Base-by-base conservation (phyloP, 1,284 basidiomycete genomes). In the Wolfiporia cocos region DNA sequence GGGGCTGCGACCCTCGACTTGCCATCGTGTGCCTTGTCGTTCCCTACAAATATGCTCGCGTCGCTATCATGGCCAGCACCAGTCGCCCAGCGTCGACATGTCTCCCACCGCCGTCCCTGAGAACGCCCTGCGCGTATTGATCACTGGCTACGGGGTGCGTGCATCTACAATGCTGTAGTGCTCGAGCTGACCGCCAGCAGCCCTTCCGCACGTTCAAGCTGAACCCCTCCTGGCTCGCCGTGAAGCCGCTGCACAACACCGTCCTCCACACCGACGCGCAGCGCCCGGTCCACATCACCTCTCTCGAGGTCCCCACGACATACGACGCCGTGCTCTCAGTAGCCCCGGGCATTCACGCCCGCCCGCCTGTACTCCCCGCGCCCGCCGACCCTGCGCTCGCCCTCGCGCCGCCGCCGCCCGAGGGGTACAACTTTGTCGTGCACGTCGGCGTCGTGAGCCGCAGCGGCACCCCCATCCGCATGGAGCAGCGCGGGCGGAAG, bases 341-440 rank as follows among this genome's bases (percentile, higher is more conserved):
- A 30, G 66, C 78, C 0, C 79, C 81, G 3, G 66, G 69, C 7
- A 55, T 83, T 11, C 76, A 82, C 53, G 61, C 68, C n/a, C 61
- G 67, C 7, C 79, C 81, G 2, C 80, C 80, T 1, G 50, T 66
- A 17, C 58, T 81, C 3, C 74, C 76, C 10, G 47, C 50, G 10
- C 15, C 45, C 19, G 52, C 42, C 14, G 49, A 59, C 21, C 42
- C 50, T 12, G 39, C 55, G 2, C 64, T 58, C 30, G 52, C 65
- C 11, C 47, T 55, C 32, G 38, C 45, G 7, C 49, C 61, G 3
- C 62, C 72, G 33, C 77, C 77, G 12, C 52, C 59, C 19, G 62
- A 61, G 36, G 76, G 76, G 15, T 82, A 76, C 49, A 79, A 82
- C 52, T 71, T 82, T 46, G 69, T 81, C 31, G 67, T 83, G 45